Evolutionary conservation across 768 basidiomycete genomes (phyloP), one percentile per base, ranked within the genome.

Genomic region (Naganishia randhawae): DNA sequence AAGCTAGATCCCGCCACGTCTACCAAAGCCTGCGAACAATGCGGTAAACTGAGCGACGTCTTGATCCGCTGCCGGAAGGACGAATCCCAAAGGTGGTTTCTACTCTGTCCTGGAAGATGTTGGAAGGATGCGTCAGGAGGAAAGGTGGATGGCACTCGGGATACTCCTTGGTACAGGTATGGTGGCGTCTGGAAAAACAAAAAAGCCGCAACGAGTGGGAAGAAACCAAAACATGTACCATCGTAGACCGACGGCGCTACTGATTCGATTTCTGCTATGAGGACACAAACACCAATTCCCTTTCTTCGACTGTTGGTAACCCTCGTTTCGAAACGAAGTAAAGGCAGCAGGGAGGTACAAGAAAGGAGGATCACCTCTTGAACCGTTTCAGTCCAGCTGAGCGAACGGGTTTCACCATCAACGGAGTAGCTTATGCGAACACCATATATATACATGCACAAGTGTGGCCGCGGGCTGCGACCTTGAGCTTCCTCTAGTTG

Each of bases 141-240:
- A 22, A 41, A 42, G 39, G 66, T 67, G 13, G 66, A 67, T 22
- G 66, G 66, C 8, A 48, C 66, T 8, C 17, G 33, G 16, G 66
- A 57, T 10, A 45, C 39, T 7, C 37, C 41, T 29, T 41, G 48
- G 29, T 67, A 67, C 31, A 1, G 66, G 22, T 67, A 57, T 33
- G 66, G 66, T 9, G 66, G 66, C 11, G 66, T 67, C 7, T 67
- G 66, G 66, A 67, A 67, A 41, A 67, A 67, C 42, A 67, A 67
- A 35, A 74, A 48, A 9, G 74, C 73, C 13, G 74, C 72, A 25
- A 73, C 53, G 19, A 78, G 66, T 9, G 77, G 77, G 50, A 78
- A 71, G 51, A 75, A 72, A 25, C 77, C 72, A 39, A 77, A 78
- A 14, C 57, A 41, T 61, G 57, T 61, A 41, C 57, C 35, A 22